A percentile compares a stretch with the other conserved stretches of the same genome.
Conservation (phyloP, 371 early-diverging fungal genomes). For the Mucor irregularis region DNA sequence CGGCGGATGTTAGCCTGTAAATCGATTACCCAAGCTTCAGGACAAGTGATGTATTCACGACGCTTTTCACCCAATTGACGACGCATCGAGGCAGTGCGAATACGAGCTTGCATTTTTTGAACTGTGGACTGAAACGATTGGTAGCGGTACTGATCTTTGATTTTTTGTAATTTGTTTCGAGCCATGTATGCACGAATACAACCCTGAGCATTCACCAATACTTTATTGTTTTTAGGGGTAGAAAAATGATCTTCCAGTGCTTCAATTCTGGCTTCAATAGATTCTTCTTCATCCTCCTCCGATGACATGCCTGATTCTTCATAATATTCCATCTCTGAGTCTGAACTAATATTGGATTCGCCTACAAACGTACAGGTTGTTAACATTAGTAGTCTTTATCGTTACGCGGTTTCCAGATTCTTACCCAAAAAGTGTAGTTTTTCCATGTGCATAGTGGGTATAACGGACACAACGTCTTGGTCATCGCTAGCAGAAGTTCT, state of each 20-base stretch:
- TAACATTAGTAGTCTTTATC: too few relatives aligned
- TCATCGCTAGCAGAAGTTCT: slow-evolving; percentile 13
- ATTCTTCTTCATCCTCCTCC: slow-evolving; percentile 1
- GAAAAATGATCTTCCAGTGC: slow-evolving; percentile 11
- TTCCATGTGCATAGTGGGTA: slow-evolving; percentile 14
- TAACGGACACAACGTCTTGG: not conserved
- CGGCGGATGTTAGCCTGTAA: slow-evolving; percentile 20
- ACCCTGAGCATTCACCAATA: slow-evolving; percentile 11
- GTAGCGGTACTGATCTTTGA: slow-evolving; percentile 18
- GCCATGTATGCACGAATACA: slow-evolving; percentile 18
- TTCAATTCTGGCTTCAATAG: not conserved
- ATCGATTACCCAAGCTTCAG: slow-evolving; percentile 25
- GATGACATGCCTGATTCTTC: slow-evolving; percentile 2
- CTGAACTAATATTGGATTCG: slow-evolving; percentile 12
- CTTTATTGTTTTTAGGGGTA: slow-evolving; percentile 8
- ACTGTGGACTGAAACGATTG: slow-evolving; percentile 14
- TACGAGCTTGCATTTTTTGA: slow-evolving; percentile 14
- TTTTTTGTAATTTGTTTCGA: slow-evolving; percentile 17
- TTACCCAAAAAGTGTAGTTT: slow-evolving; percentile 7
- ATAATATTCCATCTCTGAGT: slow-evolving; percentile 14
- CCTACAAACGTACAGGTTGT: too few relatives aligned
- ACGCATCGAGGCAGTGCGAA: slow-evolving; percentile 4
- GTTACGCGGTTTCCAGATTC: not conserved
- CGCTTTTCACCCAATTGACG: slow-evolving; percentile 22
- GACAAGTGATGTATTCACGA: slow-evolving; percentile 9